phyloP scores from a whole-genome alignment of 1,284 basidiomycete genomes.

The Cryptococcus sp. region DNA sequence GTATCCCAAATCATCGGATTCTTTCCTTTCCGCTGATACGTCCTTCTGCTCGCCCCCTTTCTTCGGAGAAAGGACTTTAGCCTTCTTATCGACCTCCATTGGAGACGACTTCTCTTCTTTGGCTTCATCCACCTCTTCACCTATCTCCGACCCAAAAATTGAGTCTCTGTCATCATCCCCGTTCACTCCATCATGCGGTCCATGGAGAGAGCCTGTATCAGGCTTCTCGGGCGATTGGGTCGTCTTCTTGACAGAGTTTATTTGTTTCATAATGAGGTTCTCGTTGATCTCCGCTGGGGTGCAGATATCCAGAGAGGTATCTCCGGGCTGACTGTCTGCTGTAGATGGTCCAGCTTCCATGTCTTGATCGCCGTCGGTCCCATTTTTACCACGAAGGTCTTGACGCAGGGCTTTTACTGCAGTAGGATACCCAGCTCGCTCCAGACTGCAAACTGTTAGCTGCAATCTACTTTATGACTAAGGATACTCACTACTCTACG shows the following conservation, averaged over 20 bases:
- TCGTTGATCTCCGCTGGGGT: too few species aligned
- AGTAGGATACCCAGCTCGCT: background rate
- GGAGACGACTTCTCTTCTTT: background rate
- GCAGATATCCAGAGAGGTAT: too few species aligned
- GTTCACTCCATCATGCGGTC: too few species aligned
- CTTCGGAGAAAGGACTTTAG: too few species aligned
- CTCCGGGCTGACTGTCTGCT: background rate
- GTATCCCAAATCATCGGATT: constrained; percentile 1
- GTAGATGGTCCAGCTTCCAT: background rate
- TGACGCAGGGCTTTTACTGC: background rate
- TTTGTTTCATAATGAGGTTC: too few species aligned
- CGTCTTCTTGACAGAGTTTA: too few species aligned
- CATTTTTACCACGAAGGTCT: background rate
- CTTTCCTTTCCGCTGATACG: background rate
- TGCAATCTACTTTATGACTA: too few species aligned
- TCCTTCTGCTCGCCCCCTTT: too few species aligned
- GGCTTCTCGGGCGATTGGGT: too few species aligned
- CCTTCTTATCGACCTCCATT: background rate
- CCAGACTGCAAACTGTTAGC: background rate
- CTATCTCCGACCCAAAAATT: background rate
- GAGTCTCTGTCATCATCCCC: background rate
- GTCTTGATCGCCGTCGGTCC: background rate
- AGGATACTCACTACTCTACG: constrained; percentile 4
- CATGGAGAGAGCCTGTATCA: too few species aligned
- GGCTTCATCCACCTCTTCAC: background rate